Base-by-base conservation (phyloP, 73 alveolate species). In the Symbiodinium natans region DNA sequence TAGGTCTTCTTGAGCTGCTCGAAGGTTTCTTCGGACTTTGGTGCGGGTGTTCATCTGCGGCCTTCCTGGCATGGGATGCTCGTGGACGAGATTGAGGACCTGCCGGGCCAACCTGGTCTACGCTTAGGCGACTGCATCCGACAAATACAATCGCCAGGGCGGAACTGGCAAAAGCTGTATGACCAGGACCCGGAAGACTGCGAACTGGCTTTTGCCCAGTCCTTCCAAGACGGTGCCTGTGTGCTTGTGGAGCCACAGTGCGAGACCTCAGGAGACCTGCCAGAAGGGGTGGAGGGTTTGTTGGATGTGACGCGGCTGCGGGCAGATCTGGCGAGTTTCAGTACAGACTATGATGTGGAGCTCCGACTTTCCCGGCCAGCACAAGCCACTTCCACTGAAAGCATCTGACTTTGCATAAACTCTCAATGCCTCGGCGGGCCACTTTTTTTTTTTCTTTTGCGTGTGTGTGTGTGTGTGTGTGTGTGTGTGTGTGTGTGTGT, bases 1-100 rank as follows among this genome's bases (percentile, higher is more conserved):
- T n/a, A n/a, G n/a, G n/a, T n/a, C n/a, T n/a, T n/a, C n/a, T n/a
- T n/a, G n/a, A n/a, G n/a, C n/a, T n/a, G n/a, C n/a, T n/a, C n/a
- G n/a, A n/a, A n/a, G n/a, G n/a, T 63, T 36, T 63, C 80, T 63
- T 63, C 38, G 17, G 80, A 63, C 36, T n/a, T 27, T 29, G 80
- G 80, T 17, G 80, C 80, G 19, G 80, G 80, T 29, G 17, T 63
- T 63, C 80, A 63, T 63, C 80, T 63, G 80, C 80, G 80, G 80
- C 80, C 80, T 31, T 63, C 80, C 36, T 63, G 80, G 80, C 36
- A 63, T 36, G 80, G 80, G 38, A 63, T 63, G 80, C 1, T 63
- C 27, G 80, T 63, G 38, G 80, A 63, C 27, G 80, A 63, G 80
- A 63, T 63, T 23, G 80, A 63, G 33, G 80, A 63, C 80, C 27